Percentiles rank a stretch among this genome's conserved stretches.
Evolutionary conservation across 305 asterid genomes (phyloP).

Genomic region (Solanum hybrid): DNA sequence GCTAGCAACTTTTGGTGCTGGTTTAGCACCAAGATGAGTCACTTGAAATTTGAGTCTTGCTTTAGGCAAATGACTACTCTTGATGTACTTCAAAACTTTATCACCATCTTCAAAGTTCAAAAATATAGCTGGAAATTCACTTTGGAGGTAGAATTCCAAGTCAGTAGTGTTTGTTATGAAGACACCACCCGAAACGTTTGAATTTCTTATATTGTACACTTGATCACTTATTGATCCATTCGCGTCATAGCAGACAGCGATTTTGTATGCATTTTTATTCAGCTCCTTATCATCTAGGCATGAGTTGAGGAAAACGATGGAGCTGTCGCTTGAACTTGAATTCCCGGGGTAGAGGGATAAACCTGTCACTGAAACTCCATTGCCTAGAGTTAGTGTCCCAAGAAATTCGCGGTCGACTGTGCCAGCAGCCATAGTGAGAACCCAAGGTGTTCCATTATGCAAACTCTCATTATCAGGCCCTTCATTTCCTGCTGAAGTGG

Average conservation of each 20-base stretch:
- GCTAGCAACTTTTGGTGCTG: conserved; percentile 53
- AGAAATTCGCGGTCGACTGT: conserved; percentile 41
- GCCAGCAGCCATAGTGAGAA: conserved; percentile 57
- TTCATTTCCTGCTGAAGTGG: conserved; percentile 54
- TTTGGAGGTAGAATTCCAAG: conserved; percentile 26
- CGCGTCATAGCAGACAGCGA: conserved; percentile 50
- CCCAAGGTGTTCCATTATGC: conserved; percentile 68
- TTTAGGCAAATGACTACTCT: conserved; percentile 19
- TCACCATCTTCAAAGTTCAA: conserved; percentile 30
- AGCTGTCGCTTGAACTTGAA: conserved; percentile 15
- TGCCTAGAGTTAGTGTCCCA: conserved; percentile 30
- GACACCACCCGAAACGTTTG: conserved; percentile 32
- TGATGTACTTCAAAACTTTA: conserved; percentile 34
- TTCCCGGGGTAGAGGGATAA: conserved; percentile 39
- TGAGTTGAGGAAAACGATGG: conserved; percentile 23
- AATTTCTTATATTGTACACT: conserved; percentile 19
- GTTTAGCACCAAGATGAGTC: conserved; percentile 34
- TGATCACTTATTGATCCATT: conserved; percentile 32
- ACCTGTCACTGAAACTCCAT: conserved; percentile 29
- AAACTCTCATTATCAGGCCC: conserved; percentile 33
- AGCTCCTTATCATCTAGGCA: conserved; percentile 10
- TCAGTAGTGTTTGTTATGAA: conserved; percentile 52
- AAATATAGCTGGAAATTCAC: conserved; percentile 38
- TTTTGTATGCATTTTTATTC: conserved; percentile 13
- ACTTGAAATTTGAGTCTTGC: conserved; percentile 36